Conservation (phyloP, 2,329 filamentous ascomycete genomes). For the Scytalidium lignicola region DNA sequence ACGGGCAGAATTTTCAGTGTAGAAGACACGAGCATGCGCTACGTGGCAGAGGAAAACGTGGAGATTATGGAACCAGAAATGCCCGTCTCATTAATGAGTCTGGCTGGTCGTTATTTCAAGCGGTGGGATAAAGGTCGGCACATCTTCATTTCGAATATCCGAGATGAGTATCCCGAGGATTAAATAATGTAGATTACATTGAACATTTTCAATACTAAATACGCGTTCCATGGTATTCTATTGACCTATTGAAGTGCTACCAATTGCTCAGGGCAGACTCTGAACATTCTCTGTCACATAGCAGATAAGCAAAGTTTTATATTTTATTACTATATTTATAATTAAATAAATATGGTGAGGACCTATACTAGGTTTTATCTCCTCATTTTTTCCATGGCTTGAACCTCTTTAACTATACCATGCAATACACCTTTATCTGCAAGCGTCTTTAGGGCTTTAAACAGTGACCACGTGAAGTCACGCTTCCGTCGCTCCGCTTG, state of each 20-base stretch:
- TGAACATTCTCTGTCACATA: too few species aligned
- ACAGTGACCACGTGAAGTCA: constrained; percentile 66
- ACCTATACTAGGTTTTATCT: too few species aligned
- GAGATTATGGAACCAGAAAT: constrained; percentile 50
- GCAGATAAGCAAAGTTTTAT: too few species aligned
- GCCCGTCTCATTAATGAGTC: constrained; percentile 54
- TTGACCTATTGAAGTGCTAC: neutral
- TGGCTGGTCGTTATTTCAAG: constrained; percentile 85
- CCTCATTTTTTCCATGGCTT: neutral
- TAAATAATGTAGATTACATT: constrained; percentile 30
- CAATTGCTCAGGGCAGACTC: too few species aligned
- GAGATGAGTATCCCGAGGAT: constrained; percentile 82
- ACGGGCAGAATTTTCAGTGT: constrained; percentile 41
- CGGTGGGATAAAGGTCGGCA: constrained; percentile 65
- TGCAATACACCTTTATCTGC: constrained; percentile 60
- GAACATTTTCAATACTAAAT: neutral
- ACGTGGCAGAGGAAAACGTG: constrained; percentile 80
- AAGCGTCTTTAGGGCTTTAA: constrained; percentile 64
- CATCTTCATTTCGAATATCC: constrained; percentile 77
- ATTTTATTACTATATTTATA: too few species aligned
- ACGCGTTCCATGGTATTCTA: neutral
- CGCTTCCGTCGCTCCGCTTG: constrained; percentile 51
- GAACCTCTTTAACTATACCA: constrained; percentile 26
- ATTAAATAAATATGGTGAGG: too few species aligned
- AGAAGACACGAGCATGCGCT: constrained; percentile 63